phyloP scores from a whole-genome alignment of 1,139 yeast genomes.

The Fermentozyma sake region DNA sequence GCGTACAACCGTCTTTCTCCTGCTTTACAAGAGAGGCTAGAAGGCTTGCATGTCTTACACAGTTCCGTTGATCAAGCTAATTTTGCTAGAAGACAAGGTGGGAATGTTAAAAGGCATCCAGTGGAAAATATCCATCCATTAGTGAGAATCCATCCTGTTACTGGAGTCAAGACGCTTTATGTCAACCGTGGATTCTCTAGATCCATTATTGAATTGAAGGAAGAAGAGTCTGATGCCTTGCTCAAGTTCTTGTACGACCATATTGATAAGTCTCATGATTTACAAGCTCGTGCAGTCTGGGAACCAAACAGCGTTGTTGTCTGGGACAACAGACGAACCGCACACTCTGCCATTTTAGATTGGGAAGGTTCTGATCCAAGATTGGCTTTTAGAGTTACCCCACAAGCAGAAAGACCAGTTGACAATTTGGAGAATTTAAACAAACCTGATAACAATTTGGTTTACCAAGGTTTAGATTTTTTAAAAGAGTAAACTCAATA shows the following conservation, averaged over 20 bases:
- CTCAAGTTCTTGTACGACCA: constrained; percentile 21
- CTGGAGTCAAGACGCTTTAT: constrained; percentile 19
- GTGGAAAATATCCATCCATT: constrained; percentile 26
- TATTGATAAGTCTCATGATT: constrained; percentile 38
- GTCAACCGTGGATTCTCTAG: constrained; percentile 24
- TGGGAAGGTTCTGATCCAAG: constrained; percentile 18
- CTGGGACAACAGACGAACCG: constrained; percentile 22
- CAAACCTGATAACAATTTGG: constrained; percentile 8
- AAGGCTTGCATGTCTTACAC: constrained; percentile 24
- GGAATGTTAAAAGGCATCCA: constrained; percentile 22
- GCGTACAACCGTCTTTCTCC: constrained; percentile 28
- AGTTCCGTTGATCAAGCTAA: constrained; percentile 22
- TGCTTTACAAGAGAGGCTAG: constrained; percentile 20
- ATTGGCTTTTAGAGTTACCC: constrained; percentile 22
- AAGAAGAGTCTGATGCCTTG: constrained; percentile 23
- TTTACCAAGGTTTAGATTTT: constrained; percentile 7
- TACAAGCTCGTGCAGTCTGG: constrained; percentile 57
- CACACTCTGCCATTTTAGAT: constrained; percentile 22
- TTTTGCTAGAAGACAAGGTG: constrained; percentile 17
- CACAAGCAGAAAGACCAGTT: constrained; percentile 23
- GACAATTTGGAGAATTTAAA: constrained; percentile 18
- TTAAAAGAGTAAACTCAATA: too few relatives aligned
- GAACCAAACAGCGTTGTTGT: constrained; percentile 35
- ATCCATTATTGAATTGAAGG: constrained; percentile 22
- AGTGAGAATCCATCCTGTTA: constrained; percentile 25